phyloP scores from a whole-genome alignment of 768 basidiomycete species.

The Kwoniella botswanensis region DNA sequence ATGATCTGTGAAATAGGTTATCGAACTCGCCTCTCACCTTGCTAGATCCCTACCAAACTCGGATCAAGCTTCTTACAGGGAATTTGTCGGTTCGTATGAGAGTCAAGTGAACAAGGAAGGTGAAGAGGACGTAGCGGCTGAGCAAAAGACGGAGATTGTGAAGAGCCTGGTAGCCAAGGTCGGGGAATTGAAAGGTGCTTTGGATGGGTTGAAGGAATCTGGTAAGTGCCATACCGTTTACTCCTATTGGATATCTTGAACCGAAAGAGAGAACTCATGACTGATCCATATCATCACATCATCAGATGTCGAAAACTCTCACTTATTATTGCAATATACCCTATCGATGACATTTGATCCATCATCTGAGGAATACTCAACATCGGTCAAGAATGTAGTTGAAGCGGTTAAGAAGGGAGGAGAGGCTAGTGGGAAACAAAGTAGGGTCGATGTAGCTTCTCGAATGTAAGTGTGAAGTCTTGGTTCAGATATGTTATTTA shows the following conservation, averaged over 20 bases:
- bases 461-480: slow-evolving; percentile 45
- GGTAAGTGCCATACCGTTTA: slow-evolving; percentile 38
- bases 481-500: neutral
- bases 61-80: slow-evolving; percentile 36
- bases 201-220: slow-evolving; percentile 51
- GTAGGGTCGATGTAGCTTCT: slow-evolving; percentile 46
- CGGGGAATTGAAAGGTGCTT: slow-evolving; percentile 45
- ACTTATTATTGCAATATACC: slow-evolving; percentile 49
- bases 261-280: too few relatives aligned
- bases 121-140: slow-evolving; percentile 34
- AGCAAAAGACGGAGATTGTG: slow-evolving; percentile 45
- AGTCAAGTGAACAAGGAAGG: slow-evolving; percentile 29
- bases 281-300: too few relatives aligned
- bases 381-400: slow-evolving; percentile 31
- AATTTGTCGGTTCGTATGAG: slow-evolving; percentile 46
- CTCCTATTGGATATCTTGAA: neutral
- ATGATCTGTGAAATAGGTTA: slow-evolving; percentile 28
- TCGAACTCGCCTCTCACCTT: slow-evolving; percentile 51
- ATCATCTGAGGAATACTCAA: slow-evolving; percentile 34
- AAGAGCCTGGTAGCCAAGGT: slow-evolving; percentile 46
- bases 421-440: slow-evolving; percentile 34
- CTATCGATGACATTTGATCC: slow-evolving; percentile 39
- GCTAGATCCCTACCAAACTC: slow-evolving; percentile 48
- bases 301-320: slow-evolving; percentile 51
- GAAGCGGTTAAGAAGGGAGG: slow-evolving; percentile 45